Conservation (phyloP, 768 basidiomycete species). For the Russula sp. region DNA sequence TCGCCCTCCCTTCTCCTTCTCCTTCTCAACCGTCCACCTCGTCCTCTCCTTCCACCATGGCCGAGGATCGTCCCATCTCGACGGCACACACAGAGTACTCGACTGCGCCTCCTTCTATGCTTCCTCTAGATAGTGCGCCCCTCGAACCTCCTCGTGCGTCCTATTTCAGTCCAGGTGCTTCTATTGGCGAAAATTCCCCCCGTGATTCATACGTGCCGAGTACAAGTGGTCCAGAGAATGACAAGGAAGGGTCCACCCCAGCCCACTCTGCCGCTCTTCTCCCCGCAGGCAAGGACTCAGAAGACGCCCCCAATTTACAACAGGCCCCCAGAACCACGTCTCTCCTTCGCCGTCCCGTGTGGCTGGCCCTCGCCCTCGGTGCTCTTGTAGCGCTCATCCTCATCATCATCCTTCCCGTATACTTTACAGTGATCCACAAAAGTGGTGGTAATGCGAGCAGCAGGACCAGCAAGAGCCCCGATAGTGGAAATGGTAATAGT, state of each 20-base stretch:
- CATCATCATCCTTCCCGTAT: constrained; percentile 4
- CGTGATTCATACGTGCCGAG: background rate
- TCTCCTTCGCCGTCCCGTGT: background rate
- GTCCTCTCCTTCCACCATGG: constrained; percentile 8
- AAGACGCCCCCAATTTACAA: background rate
- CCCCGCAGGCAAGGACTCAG: background rate
- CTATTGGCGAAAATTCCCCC: background rate
- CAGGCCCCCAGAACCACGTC: background rate
- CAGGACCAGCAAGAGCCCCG: background rate
- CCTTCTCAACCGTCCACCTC: background rate
- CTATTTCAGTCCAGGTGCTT: background rate
- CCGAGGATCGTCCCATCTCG: constrained; percentile 15
- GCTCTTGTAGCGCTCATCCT: constrained; percentile 9
- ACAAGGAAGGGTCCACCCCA: constrained; percentile 1
- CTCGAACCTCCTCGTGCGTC: constrained; percentile 7
- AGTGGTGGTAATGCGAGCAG: background rate
- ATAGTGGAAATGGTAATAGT: background rate
- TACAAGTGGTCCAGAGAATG: background rate
- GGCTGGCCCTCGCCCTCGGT: background rate
- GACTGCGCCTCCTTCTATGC: constrained; percentile 8
- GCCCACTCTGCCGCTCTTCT: constrained; percentile 1
- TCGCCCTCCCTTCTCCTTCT: background rate
- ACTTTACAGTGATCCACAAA: constrained; percentile 9
- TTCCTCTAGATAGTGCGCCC: background rate
- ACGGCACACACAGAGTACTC: constrained; percentile 5